Percentiles rank a stretch among this genome's conserved stretches.
Conservation (phyloP, 192 early-diverging fungal genomes). For the Coemansia sp. region DNA sequence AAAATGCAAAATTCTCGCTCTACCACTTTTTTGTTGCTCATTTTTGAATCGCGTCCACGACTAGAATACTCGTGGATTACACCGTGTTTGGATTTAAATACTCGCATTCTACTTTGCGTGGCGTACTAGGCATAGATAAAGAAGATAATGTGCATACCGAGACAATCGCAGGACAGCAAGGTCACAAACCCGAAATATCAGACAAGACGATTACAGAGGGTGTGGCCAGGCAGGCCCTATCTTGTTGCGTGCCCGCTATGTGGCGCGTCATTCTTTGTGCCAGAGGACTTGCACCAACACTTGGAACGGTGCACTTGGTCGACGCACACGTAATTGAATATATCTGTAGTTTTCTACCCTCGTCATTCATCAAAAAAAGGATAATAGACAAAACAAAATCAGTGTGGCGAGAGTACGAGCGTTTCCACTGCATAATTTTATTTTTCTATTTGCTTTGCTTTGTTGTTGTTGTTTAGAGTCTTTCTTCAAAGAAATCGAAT, state of each 20-base stretch:
- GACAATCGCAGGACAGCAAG: background rate
- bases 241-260: conserved; percentile 11
- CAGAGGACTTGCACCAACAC: conserved; percentile 9
- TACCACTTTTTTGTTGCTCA: background rate
- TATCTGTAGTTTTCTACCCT: background rate
- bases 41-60: background rate
- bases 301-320: conserved; percentile 7
- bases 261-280: conserved; percentile 4
- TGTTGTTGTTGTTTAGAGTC: background rate
- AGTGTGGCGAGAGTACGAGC: background rate
- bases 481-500: background rate
- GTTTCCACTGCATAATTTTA: background rate
- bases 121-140: background rate
- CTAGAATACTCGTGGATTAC: background rate
- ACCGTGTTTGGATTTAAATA: background rate
- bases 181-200: background rate
- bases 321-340: background rate
- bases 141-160: background rate
- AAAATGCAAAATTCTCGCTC: background rate
- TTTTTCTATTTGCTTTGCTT: background rate
- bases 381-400: background rate
- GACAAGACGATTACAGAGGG: conserved; percentile 2
- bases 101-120: background rate
- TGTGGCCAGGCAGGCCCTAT: conserved; percentile 7
- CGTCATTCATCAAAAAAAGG: background rate